These are phyloP conservation scores for Kodamaea nitidulidarum DNA, from an alignment of 805 yeast species.

Conservation along the genomic window DNA sequence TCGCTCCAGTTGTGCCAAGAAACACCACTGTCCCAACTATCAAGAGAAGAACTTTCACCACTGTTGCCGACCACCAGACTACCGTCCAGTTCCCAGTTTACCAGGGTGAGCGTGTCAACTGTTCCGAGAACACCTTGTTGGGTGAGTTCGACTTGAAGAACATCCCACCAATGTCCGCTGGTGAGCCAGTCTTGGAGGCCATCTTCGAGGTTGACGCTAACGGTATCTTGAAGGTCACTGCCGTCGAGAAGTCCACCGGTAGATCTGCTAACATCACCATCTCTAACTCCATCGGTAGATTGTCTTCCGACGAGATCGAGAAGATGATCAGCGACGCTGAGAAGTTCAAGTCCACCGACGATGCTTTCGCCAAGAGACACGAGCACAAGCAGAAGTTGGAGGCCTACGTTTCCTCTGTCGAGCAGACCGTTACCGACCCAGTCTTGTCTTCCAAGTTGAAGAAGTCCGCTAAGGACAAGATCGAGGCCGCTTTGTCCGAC, in stretches of 20 bases:
- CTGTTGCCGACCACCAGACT: conserved; percentile 49
- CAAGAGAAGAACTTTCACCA: conserved; percentile 50
- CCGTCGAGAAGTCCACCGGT: conserved; percentile 47
- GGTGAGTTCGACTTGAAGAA: conserved; percentile 50
- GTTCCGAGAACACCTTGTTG: conserved; percentile 47
- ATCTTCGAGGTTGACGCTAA: conserved; percentile 49
- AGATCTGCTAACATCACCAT: conserved; percentile 49
- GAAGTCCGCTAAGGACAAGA: conserved; percentile 95
- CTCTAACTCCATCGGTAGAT: conserved; percentile 49
- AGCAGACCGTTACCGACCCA: conserved; percentile 96
- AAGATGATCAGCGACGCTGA: conserved; percentile 47
- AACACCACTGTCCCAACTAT: conserved; percentile 50
- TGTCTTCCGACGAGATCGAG: conserved; percentile 47
- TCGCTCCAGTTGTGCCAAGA: conserved; percentile 50
- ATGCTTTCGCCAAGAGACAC: conserved; percentile 98
- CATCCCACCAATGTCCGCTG: conserved; percentile 49
- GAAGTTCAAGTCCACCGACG: conserved; percentile 91
- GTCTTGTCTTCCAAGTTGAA: conserved; percentile 95
- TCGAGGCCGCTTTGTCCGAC: conserved; percentile 96
- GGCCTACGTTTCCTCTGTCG: conserved; percentile 88
- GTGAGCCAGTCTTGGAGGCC: conserved; percentile 49
- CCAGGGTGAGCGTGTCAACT: conserved; percentile 52
- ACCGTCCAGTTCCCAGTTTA: conserved; percentile 49
- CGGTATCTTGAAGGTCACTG: conserved; percentile 50
- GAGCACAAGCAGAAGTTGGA: conserved; percentile 99